phyloP scores from a whole-genome alignment of 495 filamentous ascomycete species.

The Penicillium fimorum region DNA sequence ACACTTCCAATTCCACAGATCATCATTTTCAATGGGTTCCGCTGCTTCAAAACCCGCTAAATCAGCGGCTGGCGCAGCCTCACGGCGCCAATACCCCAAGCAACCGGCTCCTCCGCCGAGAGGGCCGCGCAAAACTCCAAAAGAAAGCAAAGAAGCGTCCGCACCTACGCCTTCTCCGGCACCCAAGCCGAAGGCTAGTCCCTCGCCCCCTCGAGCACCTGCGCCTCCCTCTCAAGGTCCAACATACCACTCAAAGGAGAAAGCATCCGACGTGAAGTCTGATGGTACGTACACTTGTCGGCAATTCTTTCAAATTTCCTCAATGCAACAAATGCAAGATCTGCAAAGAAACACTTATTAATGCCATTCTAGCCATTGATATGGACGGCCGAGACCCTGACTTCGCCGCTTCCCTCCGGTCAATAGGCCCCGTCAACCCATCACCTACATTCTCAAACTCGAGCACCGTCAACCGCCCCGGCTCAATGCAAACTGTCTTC shows the following conservation, averaged over 20 bases:
- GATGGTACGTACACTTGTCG: conserved; percentile 25
- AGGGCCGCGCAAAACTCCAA: conserved; percentile 21
- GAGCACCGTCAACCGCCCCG: conserved; percentile 44
- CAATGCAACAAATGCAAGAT: background rate
- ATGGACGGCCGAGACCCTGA: conserved; percentile 64
- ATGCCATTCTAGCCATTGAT: conserved; percentile 53
- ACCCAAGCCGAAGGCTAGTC: conserved; percentile 13
- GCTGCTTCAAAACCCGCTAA: conserved; percentile 60
- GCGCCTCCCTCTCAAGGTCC: conserved; percentile 27
- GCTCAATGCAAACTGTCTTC: conserved; percentile 39
- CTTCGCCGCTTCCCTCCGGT: conserved; percentile 60
- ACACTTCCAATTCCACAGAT: conserved; percentile 1
- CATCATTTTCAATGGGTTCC: conserved; percentile 53
- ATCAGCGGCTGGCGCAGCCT: conserved; percentile 50
- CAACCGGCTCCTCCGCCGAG: conserved; percentile 38
- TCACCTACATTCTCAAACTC: conserved; percentile 56
- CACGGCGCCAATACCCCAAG: conserved; percentile 57
- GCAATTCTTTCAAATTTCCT: background rate
- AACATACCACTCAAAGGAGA: conserved; percentile 41
- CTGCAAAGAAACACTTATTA: conserved; percentile 7
- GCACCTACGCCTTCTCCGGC: conserved; percentile 19
- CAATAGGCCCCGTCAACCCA: conserved; percentile 64
- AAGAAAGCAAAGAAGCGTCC: conserved; percentile 15
- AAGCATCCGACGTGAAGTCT: conserved; percentile 35
- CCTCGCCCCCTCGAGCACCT: conserved; percentile 36